Evolutionary conservation across 106 monocot species (phyloP), one percentile per base, ranked within the genome.

Genomic region (Apostasia shenzhenica): DNA sequence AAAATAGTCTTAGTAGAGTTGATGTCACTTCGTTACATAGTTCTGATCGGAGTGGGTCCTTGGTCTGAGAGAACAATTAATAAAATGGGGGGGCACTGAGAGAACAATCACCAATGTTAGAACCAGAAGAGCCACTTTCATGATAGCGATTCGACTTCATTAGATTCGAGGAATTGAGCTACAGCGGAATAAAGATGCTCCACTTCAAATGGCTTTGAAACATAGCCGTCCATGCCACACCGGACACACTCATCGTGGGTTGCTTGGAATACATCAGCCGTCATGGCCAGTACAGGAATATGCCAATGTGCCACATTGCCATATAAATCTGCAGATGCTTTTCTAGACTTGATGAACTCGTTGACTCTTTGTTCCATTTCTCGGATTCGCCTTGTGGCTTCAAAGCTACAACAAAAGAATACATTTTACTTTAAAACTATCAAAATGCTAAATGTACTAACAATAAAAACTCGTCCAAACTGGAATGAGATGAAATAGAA

Each of bases 251-350:
- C 82, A 9, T 87, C 94, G 73, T 85, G 76, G 9, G 90, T 94
- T 44, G 94, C 94, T 66, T 94, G 94, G 60, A 94, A 83, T 12
- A 94, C 94, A 83, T 94, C 94, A 2, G 90, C 90, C 57, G 94
- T 94, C 94, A 94, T 94, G 46, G 90, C 94, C 52, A 91, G 74
- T 74, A 94, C 88, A 2, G 94, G 94, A 14, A 91, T 54, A 46
- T 91, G 91, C 90, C 91, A 88, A 54, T 76, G 58, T 39, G 48
- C 42, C 47, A 57, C 61, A 66, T 86, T 76, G 8, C 66, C 74
- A 73, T 77, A 77, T 57, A 54, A 50, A 14, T 80, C 76, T 10
- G 2, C 43, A 47, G 73, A 79, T 56, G 72, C 69, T 64, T 77
- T 74, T 53, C 72, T 74, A 41, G 62, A 59, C 11, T 70, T 57